phyloP scores from a whole-genome alignment of 345 rosid species.

The Raphanus raphanistrum region DNA sequence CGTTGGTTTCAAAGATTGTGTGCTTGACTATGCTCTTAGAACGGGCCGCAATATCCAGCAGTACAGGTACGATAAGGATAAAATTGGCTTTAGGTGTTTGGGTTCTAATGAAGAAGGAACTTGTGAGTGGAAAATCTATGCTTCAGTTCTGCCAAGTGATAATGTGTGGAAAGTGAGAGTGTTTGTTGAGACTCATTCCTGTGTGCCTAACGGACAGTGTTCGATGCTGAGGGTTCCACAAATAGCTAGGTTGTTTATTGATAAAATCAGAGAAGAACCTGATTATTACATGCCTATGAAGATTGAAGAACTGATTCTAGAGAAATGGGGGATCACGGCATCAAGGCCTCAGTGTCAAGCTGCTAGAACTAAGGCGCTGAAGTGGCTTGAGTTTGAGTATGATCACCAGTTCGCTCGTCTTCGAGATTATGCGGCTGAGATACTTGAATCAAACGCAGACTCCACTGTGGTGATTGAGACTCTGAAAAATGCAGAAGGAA shows the following conservation, averaged over 20 bases:
- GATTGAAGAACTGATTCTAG: background rate
- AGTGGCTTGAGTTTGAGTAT: background rate
- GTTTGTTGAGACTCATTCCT: background rate
- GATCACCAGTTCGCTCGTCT: background rate
- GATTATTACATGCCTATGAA: background rate
- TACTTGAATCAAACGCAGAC: background rate
- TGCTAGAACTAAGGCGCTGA: background rate
- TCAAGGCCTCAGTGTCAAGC: background rate
- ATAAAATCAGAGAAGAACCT: background rate
- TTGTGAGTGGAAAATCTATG: background rate
- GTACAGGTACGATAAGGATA: background rate
- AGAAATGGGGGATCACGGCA: background rate
- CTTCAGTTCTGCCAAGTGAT: background rate
- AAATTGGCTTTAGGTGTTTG: background rate
- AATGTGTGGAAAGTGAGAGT: background rate
- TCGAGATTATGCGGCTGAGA: background rate
- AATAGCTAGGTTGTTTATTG: background rate
- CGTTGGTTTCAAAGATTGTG: background rate
- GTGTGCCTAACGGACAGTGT: background rate
- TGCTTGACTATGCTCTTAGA: background rate
- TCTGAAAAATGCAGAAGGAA: background rate
- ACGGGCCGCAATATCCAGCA: background rate
- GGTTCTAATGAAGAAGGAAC: background rate
- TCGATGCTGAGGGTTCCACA: background rate
- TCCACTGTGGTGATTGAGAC: background rate